Evolutionary conservation across 2,329 filamentous ascomycete species (phyloP), one percentile per base, ranked within the genome.

Genomic region (Talaromyces sp.): DNA sequence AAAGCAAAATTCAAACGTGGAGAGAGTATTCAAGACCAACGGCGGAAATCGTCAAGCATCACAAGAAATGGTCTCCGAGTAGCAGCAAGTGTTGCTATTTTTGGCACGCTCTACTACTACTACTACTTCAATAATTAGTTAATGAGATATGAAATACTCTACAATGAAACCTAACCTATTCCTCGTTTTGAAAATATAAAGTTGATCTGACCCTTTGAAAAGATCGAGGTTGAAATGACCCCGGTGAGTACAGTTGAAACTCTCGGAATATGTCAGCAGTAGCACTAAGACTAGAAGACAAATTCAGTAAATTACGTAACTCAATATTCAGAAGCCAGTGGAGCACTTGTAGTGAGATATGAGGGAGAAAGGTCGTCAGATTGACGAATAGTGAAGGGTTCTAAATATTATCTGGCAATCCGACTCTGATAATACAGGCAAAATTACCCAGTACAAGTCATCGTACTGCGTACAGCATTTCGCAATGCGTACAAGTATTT

Each of bases 1-100:
- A 59, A 56, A 35, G 58, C 58, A 24, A 47, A 58, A 31, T 65
- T 65, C 33, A 62, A 59, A 16, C 63, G 63, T 16, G 63, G 59
- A 10, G 63, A 65, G 54, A 52, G 27, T 24, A 62, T 58, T 6
- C 31, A 47, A 7, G 63, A 65, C 37, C 63, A 65, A 56, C 33
- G 37, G 10, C 37, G 24, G 11, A 41, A 33, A 11, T 11, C 11
- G 14, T 33, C 50, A 24, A 24, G 8, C 5, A 22, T 56, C 5
- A 45, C 2, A 22, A 54, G 19, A 10, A 19, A 33, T 19, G 35
- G 14, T 10, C n/a, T 56, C 11, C 2, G 13, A 9, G 24, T 49
- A 11, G n/a, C 37, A 22, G 33, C 24, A 19, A 6, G 16, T 19
- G 24, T 45, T 54, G n/a, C 35, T 1, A 14, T 56, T 14, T 10